phyloP scores from a whole-genome alignment of 2,329 filamentous ascomycete genomes.

The Diaporthe vaccinii region DNA sequence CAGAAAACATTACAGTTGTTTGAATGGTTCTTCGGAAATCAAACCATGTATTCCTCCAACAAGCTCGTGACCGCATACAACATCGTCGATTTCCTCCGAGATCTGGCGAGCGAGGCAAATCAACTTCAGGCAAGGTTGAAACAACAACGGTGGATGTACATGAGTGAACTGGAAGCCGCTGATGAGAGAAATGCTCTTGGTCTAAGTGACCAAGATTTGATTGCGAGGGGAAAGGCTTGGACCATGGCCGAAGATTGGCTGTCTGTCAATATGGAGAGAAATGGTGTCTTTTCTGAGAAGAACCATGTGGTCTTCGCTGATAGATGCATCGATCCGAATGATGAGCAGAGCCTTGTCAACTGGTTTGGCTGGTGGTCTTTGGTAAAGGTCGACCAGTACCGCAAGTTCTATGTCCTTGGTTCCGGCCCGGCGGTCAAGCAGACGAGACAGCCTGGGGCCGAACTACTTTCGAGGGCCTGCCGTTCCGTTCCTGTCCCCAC shows the following conservation, averaged over 20 bases:
- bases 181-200: slow-evolving; percentile 19
- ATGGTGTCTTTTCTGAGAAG: slow-evolving; percentile 50
- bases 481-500: slow-evolving; percentile 52
- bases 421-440: slow-evolving; percentile 51
- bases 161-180: slow-evolving; percentile 28
- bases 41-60: slow-evolving; percentile 43
- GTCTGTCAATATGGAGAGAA: slow-evolving; percentile 31
- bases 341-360: slow-evolving; percentile 73
- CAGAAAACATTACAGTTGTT: slow-evolving; percentile 54
- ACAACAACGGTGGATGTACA: slow-evolving; percentile 37
- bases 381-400: slow-evolving; percentile 62
- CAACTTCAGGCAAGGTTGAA: slow-evolving; percentile 39
- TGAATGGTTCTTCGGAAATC: slow-evolving; percentile 54
- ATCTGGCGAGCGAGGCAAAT: slow-evolving; percentile 52
- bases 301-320: slow-evolving; percentile 61
- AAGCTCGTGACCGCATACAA: slow-evolving; percentile 54
- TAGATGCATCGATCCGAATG: slow-evolving; percentile 64
- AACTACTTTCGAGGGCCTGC: slow-evolving; percentile 7
- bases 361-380: slow-evolving; percentile 74
- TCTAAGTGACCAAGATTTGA: slow-evolving; percentile 37
- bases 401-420: slow-evolving; percentile 69
- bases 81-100: slow-evolving; percentile 52
- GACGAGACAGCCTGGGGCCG: neutral
- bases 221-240: slow-evolving; percentile 33
- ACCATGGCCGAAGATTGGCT: slow-evolving; percentile 15